Conservation (phyloP, 129 eudicot genomes). For the Lactuca saligna region DNA sequence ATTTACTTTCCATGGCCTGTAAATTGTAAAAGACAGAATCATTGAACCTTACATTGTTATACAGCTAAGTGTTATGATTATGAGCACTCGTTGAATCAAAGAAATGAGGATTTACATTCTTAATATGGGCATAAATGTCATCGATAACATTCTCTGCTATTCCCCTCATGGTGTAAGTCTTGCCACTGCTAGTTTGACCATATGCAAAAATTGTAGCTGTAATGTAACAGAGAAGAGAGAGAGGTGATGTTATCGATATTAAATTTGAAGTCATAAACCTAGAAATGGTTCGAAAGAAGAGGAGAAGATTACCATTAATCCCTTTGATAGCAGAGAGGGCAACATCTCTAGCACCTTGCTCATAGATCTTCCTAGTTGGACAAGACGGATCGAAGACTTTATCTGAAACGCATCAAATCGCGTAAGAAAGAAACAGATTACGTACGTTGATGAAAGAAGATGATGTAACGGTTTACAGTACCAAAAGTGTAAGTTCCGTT, state of each 20-base stretch:
- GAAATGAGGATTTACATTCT: constrained; percentile 37
- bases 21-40: constrained; percentile 35
- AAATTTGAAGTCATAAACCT: constrained; percentile 1
- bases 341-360: constrained; percentile 94
- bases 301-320: constrained; percentile 59
- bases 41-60: constrained; percentile 12
- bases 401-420: constrained; percentile 47
- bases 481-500: constrained; percentile 67
- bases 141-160: constrained; percentile 69
- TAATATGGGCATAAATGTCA: constrained; percentile 83
- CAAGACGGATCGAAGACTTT: constrained; percentile 75
- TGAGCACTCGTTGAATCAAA: neutral
- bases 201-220: constrained; percentile 96
- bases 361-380: constrained; percentile 63
- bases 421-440: neutral
- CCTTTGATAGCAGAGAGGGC: constrained; percentile 94
- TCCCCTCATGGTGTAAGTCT: constrained; percentile 97
- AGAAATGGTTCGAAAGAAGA: neutral
- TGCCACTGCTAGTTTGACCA: constrained; percentile 99
- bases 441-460: neutral
- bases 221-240: neutral
- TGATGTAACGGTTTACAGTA: constrained; percentile 6
- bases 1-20: constrained; percentile 75
- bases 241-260: neutral
- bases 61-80: neutral